Evolutionary conservation across 2,329 filamentous ascomycete species (phyloP).

Genomic region (Shiraia bambusicola): DNA sequence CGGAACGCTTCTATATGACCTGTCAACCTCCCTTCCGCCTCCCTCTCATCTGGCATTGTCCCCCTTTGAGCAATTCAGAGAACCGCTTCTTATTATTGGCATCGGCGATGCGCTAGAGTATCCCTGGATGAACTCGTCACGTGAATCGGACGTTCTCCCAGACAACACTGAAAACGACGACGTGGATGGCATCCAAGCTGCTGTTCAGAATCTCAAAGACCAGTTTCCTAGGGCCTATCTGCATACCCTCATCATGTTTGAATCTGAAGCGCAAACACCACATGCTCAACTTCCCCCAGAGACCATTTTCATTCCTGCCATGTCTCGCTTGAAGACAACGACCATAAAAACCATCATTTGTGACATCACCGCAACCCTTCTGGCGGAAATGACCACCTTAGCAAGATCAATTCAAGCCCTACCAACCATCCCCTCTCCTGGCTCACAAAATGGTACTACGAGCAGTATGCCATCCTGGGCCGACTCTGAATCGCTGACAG

Average conservation of each 20-base stretch:
- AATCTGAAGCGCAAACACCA: conserved; percentile 54
- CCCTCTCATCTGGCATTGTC: conserved; percentile 76
- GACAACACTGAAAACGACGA: conserved; percentile 23
- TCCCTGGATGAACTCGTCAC: conserved; percentile 47
- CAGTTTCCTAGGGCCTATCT: conserved; percentile 74
- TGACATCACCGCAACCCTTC: conserved; percentile 47
- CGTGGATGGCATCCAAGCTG: conserved; percentile 53
- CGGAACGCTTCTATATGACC: conserved; percentile 84
- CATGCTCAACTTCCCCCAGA: conserved; percentile 59
- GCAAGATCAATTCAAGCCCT: conserved; percentile 52
- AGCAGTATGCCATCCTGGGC: conserved; percentile 36
- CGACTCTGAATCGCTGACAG: conserved; percentile 23
- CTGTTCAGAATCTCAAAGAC: conserved; percentile 70
- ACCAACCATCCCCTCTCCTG: conserved; percentile 64
- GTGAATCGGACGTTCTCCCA: conserved; percentile 21
- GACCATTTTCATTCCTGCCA: conserved; percentile 69
- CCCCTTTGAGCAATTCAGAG: conserved; percentile 87
- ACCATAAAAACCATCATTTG: conserved; percentile 58
- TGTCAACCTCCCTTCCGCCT: conserved; percentile 78
- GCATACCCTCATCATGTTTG: conserved; percentile 78
- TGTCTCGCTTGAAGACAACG: conserved; percentile 68
- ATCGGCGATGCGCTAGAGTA: conserved; percentile 77
- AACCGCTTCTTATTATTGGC: conserved; percentile 79
- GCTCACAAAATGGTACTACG: conserved; percentile 29
- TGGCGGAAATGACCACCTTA: conserved; percentile 52